Conservation (phyloP, 2,329 filamentous ascomycete genomes). For the Xylaria digitata region DNA sequence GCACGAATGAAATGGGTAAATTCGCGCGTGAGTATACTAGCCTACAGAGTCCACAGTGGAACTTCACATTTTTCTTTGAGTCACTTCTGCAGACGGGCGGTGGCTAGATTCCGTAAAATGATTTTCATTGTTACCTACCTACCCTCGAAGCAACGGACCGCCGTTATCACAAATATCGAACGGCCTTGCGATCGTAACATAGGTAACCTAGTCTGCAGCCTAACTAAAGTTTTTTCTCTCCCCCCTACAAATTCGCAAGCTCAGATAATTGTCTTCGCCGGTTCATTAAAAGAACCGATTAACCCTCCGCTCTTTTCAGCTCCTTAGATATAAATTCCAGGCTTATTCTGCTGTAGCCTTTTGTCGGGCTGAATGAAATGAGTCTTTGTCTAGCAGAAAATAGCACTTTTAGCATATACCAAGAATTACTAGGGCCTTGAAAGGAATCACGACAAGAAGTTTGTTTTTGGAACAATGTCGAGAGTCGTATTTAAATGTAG, state of each 20-base stretch:
- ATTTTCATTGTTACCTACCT: no score
- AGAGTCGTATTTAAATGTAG: neutral
- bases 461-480: neutral
- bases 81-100: conserved; percentile 16
- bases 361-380: neutral
- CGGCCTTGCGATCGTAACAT: no score
- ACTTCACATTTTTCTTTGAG: conserved; percentile 36
- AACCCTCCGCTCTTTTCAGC: neutral
- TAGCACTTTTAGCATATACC: neutral
- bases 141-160: no score
- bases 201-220: no score
- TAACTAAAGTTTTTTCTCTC: no score
- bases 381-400: neutral
- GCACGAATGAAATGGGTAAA: neutral
- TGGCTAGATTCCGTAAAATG: neutral
- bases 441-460: neutral
- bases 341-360: neutral
- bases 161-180: no score
- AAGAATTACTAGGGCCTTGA: neutral
- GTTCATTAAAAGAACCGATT: neutral
- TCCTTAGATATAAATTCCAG: neutral
- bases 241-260: no score
- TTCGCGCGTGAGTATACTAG: neutral
- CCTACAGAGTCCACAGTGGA: conserved; percentile 31
- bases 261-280: no score